Conservation (phyloP, 1,139 yeast genomes). For the Candida anutae region DNA sequence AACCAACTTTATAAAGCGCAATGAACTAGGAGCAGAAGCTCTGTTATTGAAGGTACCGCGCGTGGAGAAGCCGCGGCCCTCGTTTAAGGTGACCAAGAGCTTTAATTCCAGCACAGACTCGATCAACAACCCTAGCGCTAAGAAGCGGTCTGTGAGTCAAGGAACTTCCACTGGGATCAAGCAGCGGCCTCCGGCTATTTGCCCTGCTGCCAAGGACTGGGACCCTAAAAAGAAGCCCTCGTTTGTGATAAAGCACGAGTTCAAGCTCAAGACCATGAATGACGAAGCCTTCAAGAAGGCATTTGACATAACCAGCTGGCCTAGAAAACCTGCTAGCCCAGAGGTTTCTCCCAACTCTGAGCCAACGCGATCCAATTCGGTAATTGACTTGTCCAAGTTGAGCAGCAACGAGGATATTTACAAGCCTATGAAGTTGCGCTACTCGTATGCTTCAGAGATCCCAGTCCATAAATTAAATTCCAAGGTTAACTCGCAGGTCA, state of each 20-base stretch:
- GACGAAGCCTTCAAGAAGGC: constrained; percentile 30
- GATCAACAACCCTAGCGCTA: neutral
- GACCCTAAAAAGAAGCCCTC: constrained; percentile 21
- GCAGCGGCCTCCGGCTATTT: too few relatives aligned
- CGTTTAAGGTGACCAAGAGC: constrained; percentile 14
- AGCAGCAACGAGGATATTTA: constrained; percentile 30
- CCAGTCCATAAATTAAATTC: constrained; percentile 34
- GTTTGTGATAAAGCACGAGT: constrained; percentile 14
- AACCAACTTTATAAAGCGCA: constrained; percentile 36
- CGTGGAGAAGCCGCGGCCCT: constrained; percentile 20
- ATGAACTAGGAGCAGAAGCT: constrained; percentile 17
- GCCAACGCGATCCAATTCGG: constrained; percentile 37
- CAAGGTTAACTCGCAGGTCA: constrained; percentile 32
- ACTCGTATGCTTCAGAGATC: constrained; percentile 33
- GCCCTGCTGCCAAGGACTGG: constrained; percentile 35
- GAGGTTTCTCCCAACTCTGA: constrained; percentile 39
- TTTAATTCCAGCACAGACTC: neutral
- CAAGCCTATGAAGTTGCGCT: constrained; percentile 33
- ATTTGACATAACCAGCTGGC: constrained; percentile 25
- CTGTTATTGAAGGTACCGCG: constrained; percentile 3
- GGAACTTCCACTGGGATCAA: constrained; percentile 5
- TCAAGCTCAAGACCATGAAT: constrained; percentile 30
- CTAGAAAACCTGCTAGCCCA: constrained; percentile 32
- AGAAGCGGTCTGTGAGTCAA: neutral
- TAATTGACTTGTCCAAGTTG: constrained; percentile 34